Percentiles rank a stretch among this genome's conserved stretches.
phyloP scores from a whole-genome alignment of 2,329 filamentous ascomycete genomes.

The Coniochaeta sp. region DNA sequence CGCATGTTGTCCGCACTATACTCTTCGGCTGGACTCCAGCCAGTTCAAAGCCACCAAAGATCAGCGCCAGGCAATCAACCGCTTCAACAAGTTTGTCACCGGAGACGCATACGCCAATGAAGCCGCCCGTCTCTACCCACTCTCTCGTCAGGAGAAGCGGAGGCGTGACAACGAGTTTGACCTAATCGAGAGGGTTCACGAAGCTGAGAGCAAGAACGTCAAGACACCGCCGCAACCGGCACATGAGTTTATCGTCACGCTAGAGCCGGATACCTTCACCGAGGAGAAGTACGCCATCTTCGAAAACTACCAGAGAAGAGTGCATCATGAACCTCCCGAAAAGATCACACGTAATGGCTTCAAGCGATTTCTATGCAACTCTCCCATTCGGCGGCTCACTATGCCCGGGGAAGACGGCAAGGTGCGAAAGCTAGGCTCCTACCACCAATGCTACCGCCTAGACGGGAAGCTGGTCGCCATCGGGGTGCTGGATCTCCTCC shows the following conservation, averaged over 20 bases:
- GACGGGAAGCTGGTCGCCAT: slow-evolving; percentile 71
- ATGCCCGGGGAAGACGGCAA: slow-evolving; percentile 38
- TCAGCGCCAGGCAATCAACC: slow-evolving; percentile 69
- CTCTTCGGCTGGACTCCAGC: slow-evolving; percentile 62
- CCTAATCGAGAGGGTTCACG: slow-evolving; percentile 60
- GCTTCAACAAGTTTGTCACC: slow-evolving; percentile 62
- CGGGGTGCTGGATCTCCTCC: slow-evolving; percentile 69
- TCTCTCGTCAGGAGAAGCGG: slow-evolving; percentile 57
- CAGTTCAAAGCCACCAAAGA: slow-evolving; percentile 61
- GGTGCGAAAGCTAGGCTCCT: slow-evolving; percentile 59
- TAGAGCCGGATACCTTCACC: slow-evolving; percentile 65
- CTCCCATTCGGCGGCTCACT: slow-evolving; percentile 49
- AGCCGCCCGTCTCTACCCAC: slow-evolving; percentile 57
- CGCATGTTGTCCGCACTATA: slow-evolving; percentile 91
- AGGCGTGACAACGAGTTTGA: slow-evolving; percentile 62
- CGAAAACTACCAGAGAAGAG: slow-evolving; percentile 65
- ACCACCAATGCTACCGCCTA: slow-evolving; percentile 74
- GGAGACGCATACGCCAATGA: slow-evolving; percentile 62
- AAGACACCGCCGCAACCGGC: slow-evolving; percentile 56
- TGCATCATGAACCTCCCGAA: slow-evolving; percentile 59
- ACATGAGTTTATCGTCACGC: slow-evolving; percentile 60
- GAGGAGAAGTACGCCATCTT: slow-evolving; percentile 70
- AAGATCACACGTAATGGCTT: slow-evolving; percentile 59
- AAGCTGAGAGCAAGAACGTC: slow-evolving; percentile 51
- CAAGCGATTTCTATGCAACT: slow-evolving; percentile 65